phyloP scores from a whole-genome alignment of 2,329 filamentous ascomycete genomes.

The Daldinia eschscholtzii region DNA sequence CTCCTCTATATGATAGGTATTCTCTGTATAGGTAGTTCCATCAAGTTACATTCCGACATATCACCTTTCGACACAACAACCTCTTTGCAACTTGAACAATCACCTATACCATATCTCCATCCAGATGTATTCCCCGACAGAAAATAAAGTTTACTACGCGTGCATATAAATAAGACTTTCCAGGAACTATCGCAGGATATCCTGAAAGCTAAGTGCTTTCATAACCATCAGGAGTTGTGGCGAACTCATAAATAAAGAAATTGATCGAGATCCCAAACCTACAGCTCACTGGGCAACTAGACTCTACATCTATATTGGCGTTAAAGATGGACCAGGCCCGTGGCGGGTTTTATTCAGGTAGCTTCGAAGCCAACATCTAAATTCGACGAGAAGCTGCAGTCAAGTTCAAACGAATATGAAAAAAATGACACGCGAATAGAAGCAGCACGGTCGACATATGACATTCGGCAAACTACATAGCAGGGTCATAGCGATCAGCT shows the following conservation, averaged over 20 bases:
- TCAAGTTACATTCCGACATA: not conserved
- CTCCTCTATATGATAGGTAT: not conserved
- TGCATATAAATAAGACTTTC: not conserved
- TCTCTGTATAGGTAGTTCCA: not conserved
- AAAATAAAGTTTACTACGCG: not conserved
- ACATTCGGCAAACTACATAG: not conserved
- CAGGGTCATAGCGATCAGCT: not conserved
- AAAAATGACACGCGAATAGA: not conserved
- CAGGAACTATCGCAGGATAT: not conserved
- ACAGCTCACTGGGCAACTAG: not conserved
- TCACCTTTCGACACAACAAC: not conserved
- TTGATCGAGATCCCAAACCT: constrained; percentile 6
- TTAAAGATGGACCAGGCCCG: constrained; percentile 14
- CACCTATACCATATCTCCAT: not conserved
- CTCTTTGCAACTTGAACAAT: not conserved
- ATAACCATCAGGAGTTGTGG: not conserved
- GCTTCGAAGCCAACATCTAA: constrained; percentile 11
- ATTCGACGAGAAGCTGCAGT: not conserved
- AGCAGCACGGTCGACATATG: not conserved
- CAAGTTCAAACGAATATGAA: not conserved
- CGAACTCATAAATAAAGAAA: not conserved
- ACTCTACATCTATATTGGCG: constrained; percentile 18
- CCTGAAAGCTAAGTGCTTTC: not conserved
- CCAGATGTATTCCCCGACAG: too few species aligned
- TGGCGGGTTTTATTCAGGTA: constrained; percentile 17